phyloP scores from a whole-genome alignment of 352 stramenopile genomes.

The Blastocystis sp. region DNA sequence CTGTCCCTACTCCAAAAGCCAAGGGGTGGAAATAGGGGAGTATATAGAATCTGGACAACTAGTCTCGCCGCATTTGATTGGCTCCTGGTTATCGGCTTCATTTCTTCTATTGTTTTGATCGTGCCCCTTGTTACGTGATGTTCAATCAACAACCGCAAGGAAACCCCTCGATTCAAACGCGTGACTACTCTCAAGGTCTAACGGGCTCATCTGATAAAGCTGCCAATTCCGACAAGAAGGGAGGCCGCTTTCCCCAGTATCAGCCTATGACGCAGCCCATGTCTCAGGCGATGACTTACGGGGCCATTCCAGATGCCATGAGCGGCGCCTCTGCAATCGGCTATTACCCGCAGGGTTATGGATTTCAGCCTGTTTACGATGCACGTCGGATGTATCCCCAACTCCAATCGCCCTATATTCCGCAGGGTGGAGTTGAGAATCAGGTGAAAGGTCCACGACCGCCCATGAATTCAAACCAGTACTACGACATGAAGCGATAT shows the following conservation, averaged over 20 bases:
- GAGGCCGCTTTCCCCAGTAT: not conserved
- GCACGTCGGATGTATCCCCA: slow-evolving; percentile 23
- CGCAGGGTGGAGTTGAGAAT: not conserved
- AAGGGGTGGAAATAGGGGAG: not conserved
- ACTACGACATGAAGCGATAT: not conserved
- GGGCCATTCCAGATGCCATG: slow-evolving; percentile 16
- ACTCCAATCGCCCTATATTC: not conserved
- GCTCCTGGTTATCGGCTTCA: slow-evolving; percentile 20
- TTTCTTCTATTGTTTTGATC: slow-evolving; percentile 38
- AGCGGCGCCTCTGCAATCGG: not conserved
- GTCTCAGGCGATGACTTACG: not conserved
- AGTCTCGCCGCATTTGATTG: slow-evolving; percentile 50
- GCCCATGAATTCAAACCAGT: not conserved
- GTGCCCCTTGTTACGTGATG: slow-evolving; percentile 6
- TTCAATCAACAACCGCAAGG: slow-evolving; percentile 45
- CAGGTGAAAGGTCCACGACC: not conserved
- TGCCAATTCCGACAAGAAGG: slow-evolving; percentile 23
- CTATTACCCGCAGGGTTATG: slow-evolving; percentile 21
- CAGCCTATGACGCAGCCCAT: not conserved
- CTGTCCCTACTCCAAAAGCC: not conserved
- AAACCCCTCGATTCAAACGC: slow-evolving; percentile 12
- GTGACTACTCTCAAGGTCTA: slow-evolving; percentile 35
- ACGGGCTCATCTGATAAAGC: not conserved
- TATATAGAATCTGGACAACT: slow-evolving; percentile 40
- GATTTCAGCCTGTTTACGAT: slow-evolving; percentile 25